Conservation (phyloP, 1,139 yeast species). For the Sugiyamaella sp. region DNA sequence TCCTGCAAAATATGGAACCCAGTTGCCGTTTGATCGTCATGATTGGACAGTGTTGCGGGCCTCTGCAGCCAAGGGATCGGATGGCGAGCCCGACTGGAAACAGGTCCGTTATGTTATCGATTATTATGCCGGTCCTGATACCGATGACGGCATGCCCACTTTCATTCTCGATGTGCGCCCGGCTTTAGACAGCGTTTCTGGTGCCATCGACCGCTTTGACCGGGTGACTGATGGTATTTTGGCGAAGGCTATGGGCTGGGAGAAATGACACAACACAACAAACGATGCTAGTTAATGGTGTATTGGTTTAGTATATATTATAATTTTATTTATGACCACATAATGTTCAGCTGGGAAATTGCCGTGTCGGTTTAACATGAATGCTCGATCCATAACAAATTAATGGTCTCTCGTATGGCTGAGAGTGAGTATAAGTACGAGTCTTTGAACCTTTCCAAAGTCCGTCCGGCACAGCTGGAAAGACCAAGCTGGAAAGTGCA, state of each 20-base stretch:
- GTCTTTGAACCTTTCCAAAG: too few relatives aligned
- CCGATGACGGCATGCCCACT: conserved; percentile 83
- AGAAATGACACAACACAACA: conserved; percentile 14
- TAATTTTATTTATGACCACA: conserved; percentile 1
- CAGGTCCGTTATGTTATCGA: conserved; percentile 90
- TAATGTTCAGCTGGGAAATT: conserved; percentile 1
- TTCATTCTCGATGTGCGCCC: conserved; percentile 95
- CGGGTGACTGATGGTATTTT: conserved; percentile 54
- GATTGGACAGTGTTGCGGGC: conserved; percentile 94
- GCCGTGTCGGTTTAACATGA: neutral
- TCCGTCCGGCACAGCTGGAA: too few relatives aligned
- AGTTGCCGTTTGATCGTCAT: conserved; percentile 96
- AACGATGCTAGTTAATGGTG: too few relatives aligned
- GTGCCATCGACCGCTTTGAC: conserved; percentile 65
- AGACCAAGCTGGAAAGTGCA: too few relatives aligned
- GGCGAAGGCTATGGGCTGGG: conserved; percentile 51
- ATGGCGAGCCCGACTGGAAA: conserved; percentile 50
- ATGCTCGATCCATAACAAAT: conserved; percentile 3
- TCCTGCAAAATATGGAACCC: conserved; percentile 72
- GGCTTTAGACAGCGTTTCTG: conserved; percentile 71
- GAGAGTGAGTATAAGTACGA: too few relatives aligned
- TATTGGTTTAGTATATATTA: neutral
- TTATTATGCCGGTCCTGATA: conserved; percentile 92
- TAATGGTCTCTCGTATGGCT: too few relatives aligned
- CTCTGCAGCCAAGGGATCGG: conserved; percentile 41